Percentiles rank a stretch among this genome's conserved stretches.
Evolutionary conservation across 176 grass and related monocot genomes (phyloP).

Genomic region (Oryza australiensis): DNA sequence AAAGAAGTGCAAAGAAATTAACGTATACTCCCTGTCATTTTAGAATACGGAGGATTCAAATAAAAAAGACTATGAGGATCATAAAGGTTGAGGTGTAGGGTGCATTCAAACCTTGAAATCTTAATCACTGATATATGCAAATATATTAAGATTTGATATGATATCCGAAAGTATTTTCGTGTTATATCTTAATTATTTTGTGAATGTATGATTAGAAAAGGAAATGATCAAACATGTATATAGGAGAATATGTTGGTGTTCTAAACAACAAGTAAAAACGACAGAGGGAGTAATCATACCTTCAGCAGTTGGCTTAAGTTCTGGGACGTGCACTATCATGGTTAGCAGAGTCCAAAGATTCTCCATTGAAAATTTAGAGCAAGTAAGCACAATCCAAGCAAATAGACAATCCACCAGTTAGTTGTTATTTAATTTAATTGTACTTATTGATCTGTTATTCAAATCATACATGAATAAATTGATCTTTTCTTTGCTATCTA

Average conservation of each 20-base stretch:
- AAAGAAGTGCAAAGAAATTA: constrained; percentile 1
- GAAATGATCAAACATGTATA: no score
- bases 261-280: no score
- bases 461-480: constrained; percentile 18
- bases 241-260: no score
- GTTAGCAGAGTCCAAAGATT: constrained; percentile 14
- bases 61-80: no score
- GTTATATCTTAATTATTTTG: no score
- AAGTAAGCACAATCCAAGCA: not conserved
- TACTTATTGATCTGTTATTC: constrained; percentile 15
- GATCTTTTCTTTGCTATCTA: not conserved
- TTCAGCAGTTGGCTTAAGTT: constrained; percentile 1
- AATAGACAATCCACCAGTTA: not conserved
- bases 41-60: no score
- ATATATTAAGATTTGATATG: no score
- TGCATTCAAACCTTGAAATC: no score
- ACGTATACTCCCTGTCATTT: not conserved
- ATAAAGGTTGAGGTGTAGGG: no score
- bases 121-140: no score
- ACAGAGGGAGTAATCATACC: constrained; percentile 5
- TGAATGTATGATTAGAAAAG: no score
- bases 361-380: constrained; percentile 4
- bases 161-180: no score
- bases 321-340: not conserved
- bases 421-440: not conserved